These are phyloP conservation scores for Fagopyrum homotropicum DNA, from an alignment of 148 eudicot species.

Conservation along the genomic window DNA sequence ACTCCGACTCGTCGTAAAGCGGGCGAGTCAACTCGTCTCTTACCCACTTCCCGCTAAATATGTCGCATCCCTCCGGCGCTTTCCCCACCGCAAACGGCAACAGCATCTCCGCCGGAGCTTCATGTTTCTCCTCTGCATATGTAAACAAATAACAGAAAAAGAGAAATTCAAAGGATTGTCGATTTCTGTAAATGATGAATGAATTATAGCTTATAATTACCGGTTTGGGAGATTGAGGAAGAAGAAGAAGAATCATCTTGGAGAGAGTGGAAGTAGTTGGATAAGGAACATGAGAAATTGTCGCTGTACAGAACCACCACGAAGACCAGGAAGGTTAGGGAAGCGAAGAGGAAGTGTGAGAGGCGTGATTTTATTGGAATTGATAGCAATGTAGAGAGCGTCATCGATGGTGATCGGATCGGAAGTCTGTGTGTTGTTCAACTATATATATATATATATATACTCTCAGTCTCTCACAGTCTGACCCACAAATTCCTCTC, in stretches of 20 bases:
- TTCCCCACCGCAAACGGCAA: slow-evolving; percentile 52
- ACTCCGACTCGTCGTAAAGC: slow-evolving; percentile 68
- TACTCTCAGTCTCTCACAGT: too few species aligned
- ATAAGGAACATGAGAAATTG: slow-evolving; percentile 57
- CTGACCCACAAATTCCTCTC: background rate
- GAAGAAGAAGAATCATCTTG: background rate
- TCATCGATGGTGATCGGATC: slow-evolving; percentile 24
- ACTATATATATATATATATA: too few species aligned
- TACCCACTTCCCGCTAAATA: slow-evolving; percentile 78
- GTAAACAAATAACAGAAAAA: slow-evolving; percentile 22
- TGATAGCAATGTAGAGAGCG: slow-evolving; percentile 29
- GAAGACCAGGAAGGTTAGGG: slow-evolving; percentile 30
- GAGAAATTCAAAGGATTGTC: too few species aligned
- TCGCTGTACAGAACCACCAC: slow-evolving; percentile 55
- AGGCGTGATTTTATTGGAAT: slow-evolving; percentile 45
- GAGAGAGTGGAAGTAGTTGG: slow-evolving; percentile 4
- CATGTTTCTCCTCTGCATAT: slow-evolving; percentile 31
- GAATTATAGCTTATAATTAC: background rate
- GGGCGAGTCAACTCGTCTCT: slow-evolving; percentile 54
- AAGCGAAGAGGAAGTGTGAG: slow-evolving; percentile 24
- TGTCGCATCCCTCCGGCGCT: slow-evolving; percentile 44
- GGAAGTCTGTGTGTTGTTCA: background rate
- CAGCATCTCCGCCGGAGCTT: slow-evolving; percentile 13
- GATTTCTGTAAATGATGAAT: too few species aligned
- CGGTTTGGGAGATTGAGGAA: background rate